Percentiles rank a stretch among this genome's conserved stretches.
phyloP scores from a whole-genome alignment of 176 grass and related monocot species.

The Musa schizocarpa region DNA sequence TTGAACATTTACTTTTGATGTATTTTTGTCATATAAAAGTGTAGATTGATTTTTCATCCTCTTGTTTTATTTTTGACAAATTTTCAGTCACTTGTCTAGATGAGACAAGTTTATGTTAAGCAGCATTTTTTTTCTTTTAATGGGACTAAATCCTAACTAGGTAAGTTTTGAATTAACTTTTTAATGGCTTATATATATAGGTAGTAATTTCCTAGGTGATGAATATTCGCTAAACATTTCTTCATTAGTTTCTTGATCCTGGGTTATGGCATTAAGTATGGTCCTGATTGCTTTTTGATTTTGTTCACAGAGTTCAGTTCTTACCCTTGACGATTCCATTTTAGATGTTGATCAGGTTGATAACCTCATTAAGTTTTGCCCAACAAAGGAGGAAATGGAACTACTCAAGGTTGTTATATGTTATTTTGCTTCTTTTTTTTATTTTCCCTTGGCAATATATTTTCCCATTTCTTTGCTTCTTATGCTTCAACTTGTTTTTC shows the following conservation, averaged over 20 bases:
- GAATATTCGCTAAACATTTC: too few relatives aligned
- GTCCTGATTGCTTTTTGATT: constrained; percentile 10
- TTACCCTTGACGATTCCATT: constrained; percentile 76
- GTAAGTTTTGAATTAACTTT: too few relatives aligned
- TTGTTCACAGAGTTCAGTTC: constrained; percentile 55
- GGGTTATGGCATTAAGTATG: neutral
- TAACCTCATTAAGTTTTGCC: constrained; percentile 97
- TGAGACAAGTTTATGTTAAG: neutral
- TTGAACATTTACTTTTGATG: neutral
- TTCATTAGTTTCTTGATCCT: too few relatives aligned
- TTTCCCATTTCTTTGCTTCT: constrained; percentile 4
- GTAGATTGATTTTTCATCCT: neutral
- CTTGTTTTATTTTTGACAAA: neutral
- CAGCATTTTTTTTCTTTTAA: too few relatives aligned
- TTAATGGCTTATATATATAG: neutral
- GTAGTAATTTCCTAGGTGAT: neutral
- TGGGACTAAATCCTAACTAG: too few relatives aligned
- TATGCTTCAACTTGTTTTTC: constrained; percentile 16
- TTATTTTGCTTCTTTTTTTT: neutral
- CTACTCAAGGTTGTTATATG: constrained; percentile 66
- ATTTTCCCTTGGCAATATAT: constrained; percentile 7
- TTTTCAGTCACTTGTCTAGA: neutral
- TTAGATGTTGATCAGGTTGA: constrained; percentile 95
- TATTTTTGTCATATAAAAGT: neutral
- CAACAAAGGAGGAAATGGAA: constrained; percentile 97